phyloP scores from a whole-genome alignment of 2,329 filamentous ascomycete species.

The Sporothrix schenckii region DNA sequence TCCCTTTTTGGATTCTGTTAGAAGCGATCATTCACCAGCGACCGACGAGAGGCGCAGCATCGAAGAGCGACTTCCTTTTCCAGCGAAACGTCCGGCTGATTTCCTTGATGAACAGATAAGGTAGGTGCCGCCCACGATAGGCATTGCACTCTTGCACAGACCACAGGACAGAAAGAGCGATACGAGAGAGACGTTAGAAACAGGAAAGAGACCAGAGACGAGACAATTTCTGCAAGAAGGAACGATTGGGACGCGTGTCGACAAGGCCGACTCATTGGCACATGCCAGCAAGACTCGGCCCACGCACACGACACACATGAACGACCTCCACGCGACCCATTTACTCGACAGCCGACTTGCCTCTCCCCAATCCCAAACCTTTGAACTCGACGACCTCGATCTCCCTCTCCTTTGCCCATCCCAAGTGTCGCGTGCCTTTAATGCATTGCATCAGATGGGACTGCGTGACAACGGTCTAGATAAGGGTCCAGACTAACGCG shows the following conservation, averaged over 20 bases:
- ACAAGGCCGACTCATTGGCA: background rate
- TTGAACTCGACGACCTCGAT: background rate
- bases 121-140: background rate
- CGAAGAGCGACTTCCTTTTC: slow-evolving; percentile 9
- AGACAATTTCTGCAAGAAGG: background rate
- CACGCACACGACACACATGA: background rate
- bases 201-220: background rate
- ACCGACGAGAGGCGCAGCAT: background rate
- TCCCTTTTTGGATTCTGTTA: background rate
- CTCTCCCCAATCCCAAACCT: background rate
- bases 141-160: background rate
- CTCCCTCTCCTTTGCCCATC: too few species aligned
- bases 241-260: background rate
- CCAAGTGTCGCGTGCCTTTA: background rate
- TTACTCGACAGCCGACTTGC: background rate
- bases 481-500: background rate
- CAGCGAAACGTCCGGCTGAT: slow-evolving; percentile 1
- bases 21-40: background rate
- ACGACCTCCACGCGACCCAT: background rate
- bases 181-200: background rate
- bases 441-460: background rate
- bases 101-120: background rate
- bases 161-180: background rate
- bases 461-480: too few species aligned
- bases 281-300: too few species aligned